Evolutionary conservation across 176 grass and related monocot genomes (phyloP), one percentile per base, ranked within the genome.

Genomic region (Rhynchospora breviuscula): DNA sequence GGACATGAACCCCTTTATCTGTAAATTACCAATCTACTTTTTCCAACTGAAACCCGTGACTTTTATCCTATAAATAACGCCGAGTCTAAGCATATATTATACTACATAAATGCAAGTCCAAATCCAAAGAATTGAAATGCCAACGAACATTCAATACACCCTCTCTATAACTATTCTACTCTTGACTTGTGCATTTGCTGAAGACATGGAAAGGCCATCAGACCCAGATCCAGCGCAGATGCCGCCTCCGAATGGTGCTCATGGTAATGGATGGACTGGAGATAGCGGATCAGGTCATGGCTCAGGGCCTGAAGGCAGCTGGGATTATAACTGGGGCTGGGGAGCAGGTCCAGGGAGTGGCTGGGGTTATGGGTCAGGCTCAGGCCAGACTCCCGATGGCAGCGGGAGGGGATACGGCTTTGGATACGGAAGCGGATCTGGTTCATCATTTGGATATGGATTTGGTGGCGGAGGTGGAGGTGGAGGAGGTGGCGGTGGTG

Each of bases 301-400:
- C 5, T 89, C 85, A 7, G 87, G 85, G 1, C 89, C 85, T 0
- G 80, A 67, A 9, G 93, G 91, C 1, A 86, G 51, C 22, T 93
- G 89, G 91, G 80, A 67, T 2, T 91, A 93, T 63, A 69, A 77
- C 63, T 94, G 94, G 94, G 88, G 54, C 13, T 94, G 94, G 94
- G 83, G 87, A 7, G 79, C 92, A 3, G 83, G 90, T 45, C 92
- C 87, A 17, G 85, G 83, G 5, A 86, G 77, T 8, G 88, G 85
- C 47, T 89, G 76, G 85, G 92, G 88, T 21, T 92, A 84, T 21
- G 90, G 94, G 17, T 89, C 89, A 48, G 90, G 88, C 76, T 90
- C 90, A 14, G 78, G 84, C 80, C 80, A 85, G 21, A 70, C 48
- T 44, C 58, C 79, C 9, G 78, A 87, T 45, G 83, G 76, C 49